Base-by-base conservation (phyloP, 495 filamentous ascomycete genomes). In the Glarea lozoyensis region DNA sequence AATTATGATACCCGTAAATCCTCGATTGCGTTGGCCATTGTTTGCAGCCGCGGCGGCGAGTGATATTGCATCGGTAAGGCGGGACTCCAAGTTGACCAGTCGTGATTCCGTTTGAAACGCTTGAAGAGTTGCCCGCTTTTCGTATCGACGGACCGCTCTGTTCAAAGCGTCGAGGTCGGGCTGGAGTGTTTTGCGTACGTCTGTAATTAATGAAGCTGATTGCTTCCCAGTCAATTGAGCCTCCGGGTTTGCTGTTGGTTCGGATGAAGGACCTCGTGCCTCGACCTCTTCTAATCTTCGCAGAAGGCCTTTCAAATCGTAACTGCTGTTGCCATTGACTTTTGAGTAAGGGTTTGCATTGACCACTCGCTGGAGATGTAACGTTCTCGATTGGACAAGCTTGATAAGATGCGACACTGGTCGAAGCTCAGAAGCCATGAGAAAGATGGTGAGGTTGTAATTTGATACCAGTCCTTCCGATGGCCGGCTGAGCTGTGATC, bases 361-460 rank as follows among this genome's bases (percentile, higher is more conserved):
- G 10, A 88, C 79, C 12, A 84, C 61, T 22, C 78, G 75, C 55
- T 97, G 92, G 2, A 98, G 73, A 53, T 89, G 77, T n/a, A 92
- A 59, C 1, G 86, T 94, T 15, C 86, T 77, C 11, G 73, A 69
- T 54, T 86, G 79, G 16, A 93, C 69, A 42, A 96, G 73, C 55
- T 79, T 84, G 43, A 95, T 75, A 21, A 89, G 63, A 53, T 96
- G 90, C 2, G 83, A 74, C 39, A 84, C 53, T 2, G 93, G 92
- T 2, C 81, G 76, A 15, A 96, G 60, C 58, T 97, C 89, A 7
- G 92, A 81, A 10, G 86, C 88, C 6, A 95, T 72, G 10, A 95
- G 66, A 61, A 96, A 97, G 48, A 97, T 85, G n/a, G 83, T 88
- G 38, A 98, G 72, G 60, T 95, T 94, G 61, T 87, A 92, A 56